Conservation (phyloP, 495 filamentous ascomycete species). For the Lophiotrema nucula region DNA sequence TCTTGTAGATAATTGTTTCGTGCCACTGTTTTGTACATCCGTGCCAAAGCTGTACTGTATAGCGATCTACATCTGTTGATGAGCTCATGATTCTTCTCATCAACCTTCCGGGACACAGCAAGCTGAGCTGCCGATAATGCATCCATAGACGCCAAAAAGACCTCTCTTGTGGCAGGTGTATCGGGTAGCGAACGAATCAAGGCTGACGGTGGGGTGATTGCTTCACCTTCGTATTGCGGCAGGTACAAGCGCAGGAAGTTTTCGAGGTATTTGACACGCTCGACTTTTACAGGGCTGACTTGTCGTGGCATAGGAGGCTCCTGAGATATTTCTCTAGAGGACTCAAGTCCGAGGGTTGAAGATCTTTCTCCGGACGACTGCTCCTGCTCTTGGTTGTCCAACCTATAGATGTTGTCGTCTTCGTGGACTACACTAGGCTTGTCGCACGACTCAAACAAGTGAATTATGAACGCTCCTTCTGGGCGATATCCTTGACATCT, state of each 20-base stretch:
- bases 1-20: neutral
- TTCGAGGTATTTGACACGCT: constrained; percentile 20
- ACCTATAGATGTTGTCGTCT: constrained; percentile 23
- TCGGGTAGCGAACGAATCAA: constrained; percentile 22
- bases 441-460: constrained; percentile 18
- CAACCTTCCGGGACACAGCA: constrained; percentile 13
- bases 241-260: constrained; percentile 22
- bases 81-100: constrained; percentile 14
- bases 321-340: neutral
- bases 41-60: constrained; percentile 23
- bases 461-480: constrained; percentile 18
- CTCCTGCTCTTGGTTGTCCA: neutral
- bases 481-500: constrained; percentile 29
- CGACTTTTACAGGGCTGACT: constrained; percentile 20
- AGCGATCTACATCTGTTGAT: constrained; percentile 20
- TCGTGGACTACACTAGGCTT: constrained; percentile 18
- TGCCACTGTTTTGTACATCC: constrained; percentile 13
- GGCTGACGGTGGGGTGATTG: constrained; percentile 26
- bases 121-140: constrained; percentile 25
- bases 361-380: neutral
- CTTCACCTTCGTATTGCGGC: constrained; percentile 8
- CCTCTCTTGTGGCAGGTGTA: constrained; percentile 1
- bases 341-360: neutral
- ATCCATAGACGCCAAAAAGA: constrained; percentile 18
- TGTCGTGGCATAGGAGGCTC: constrained; percentile 6